Percentiles rank a stretch among this genome's conserved stretches.
These are phyloP conservation scores for Rhodotorula sp. DNA, from an alignment of 1,284 basidiomycete genomes.

Conservation along the genomic window DNA sequence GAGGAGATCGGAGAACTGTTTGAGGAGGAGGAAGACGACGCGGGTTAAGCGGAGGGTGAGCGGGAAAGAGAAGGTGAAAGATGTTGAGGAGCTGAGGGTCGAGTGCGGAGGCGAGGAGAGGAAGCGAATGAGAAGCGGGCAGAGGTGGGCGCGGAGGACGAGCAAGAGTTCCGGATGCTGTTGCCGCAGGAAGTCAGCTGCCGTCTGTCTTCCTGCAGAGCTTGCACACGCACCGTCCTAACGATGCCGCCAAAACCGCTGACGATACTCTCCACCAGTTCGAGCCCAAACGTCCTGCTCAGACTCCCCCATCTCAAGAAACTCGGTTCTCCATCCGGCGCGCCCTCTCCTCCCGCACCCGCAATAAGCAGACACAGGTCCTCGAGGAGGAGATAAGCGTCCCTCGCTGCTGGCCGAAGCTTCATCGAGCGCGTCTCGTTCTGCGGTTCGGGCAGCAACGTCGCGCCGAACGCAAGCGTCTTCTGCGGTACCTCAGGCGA, in stretches of 20 bases:
- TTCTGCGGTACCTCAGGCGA: neutral
- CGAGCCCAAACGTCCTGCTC: slow-evolving; percentile 89
- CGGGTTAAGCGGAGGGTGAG: slow-evolving; percentile 85
- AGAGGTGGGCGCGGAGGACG: slow-evolving; percentile 81
- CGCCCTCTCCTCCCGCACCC: slow-evolving; percentile 15
- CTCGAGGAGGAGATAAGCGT: slow-evolving; percentile 84
- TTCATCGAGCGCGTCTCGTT: slow-evolving; percentile 55
- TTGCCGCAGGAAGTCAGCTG: too few species aligned
- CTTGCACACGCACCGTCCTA: slow-evolving; percentile 59
- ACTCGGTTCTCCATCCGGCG: slow-evolving; percentile 61
- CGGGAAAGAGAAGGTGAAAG: slow-evolving; percentile 67
- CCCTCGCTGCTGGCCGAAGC: slow-evolving; percentile 75
- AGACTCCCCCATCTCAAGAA: slow-evolving; percentile 82
- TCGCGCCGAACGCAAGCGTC: neutral
- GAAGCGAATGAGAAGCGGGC: slow-evolving; percentile 70
- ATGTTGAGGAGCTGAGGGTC: slow-evolving; percentile 58
- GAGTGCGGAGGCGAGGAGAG: slow-evolving; percentile 70
- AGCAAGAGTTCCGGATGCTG: slow-evolving; percentile 79
- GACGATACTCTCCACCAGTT: slow-evolving; percentile 92
- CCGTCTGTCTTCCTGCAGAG: neutral
- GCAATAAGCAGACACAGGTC: slow-evolving; percentile 83
- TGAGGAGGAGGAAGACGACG: slow-evolving; percentile 86
- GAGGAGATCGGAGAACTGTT: slow-evolving; percentile 82
- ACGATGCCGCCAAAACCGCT: slow-evolving; percentile 91
- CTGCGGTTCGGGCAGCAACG: neutral